A percentile compares a stretch with the other conserved stretches of the same genome.
These are phyloP conservation scores for Collybia sordida DNA, from an alignment of 768 basidiomycete genomes.

Conservation along the genomic window DNA sequence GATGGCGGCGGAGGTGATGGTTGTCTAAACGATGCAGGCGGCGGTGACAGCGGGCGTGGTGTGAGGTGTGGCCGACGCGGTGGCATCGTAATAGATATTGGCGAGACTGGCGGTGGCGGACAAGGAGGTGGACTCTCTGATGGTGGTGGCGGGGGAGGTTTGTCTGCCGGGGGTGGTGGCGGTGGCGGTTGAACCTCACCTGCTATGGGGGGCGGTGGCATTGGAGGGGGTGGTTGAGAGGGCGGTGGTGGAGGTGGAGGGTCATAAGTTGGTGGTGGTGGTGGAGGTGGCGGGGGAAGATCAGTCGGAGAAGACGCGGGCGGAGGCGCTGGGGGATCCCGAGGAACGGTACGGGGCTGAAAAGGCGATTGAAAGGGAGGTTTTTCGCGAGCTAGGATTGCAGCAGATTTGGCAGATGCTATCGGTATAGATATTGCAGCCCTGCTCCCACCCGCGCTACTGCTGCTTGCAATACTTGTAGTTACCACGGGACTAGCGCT, in stretches of 20 bases:
- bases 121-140: slow-evolving; percentile 24
- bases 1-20: slow-evolving; percentile 24
- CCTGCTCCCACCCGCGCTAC: slow-evolving; percentile 13
- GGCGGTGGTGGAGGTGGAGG: slow-evolving; percentile 24
- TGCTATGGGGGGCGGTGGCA: slow-evolving; percentile 17
- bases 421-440: slow-evolving; percentile 27
- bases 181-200: slow-evolving; percentile 23
- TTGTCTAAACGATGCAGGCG: slow-evolving; percentile 24
- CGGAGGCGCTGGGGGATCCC: slow-evolving; percentile 24
- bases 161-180: slow-evolving; percentile 5
- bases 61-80: slow-evolving; percentile 23
- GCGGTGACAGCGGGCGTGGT: slow-evolving; percentile 23
- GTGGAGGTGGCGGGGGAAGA: slow-evolving; percentile 14
- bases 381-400: slow-evolving; percentile 19
- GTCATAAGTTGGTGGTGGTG: slow-evolving; percentile 26
- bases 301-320: slow-evolving; percentile 18
- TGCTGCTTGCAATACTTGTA: slow-evolving; percentile 9
- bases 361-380: slow-evolving; percentile 23
- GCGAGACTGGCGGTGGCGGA: slow-evolving; percentile 22
- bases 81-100: slow-evolving; percentile 7
- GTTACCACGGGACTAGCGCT: slow-evolving; percentile 5
- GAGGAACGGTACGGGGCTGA: slow-evolving; percentile 14
- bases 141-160: slow-evolving; percentile 31
- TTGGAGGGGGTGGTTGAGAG: slow-evolving; percentile 26
- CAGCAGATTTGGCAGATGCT: slow-evolving; percentile 6